A percentile compares a stretch with the other conserved stretches of the same genome.
Conservation (phyloP, 2,329 filamentous ascomycete species). For the Grosmannia clavigera region DNA sequence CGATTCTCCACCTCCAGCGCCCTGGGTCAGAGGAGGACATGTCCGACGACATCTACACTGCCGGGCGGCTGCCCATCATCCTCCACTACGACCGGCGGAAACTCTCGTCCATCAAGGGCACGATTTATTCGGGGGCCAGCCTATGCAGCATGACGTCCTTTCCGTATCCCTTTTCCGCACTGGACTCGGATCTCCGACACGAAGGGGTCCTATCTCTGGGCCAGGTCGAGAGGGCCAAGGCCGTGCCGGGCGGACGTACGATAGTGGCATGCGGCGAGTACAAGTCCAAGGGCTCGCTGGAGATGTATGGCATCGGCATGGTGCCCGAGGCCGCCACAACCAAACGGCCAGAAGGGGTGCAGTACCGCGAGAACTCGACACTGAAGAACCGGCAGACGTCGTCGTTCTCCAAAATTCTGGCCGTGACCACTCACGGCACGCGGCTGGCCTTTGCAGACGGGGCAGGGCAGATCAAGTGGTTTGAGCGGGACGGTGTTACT, state of each 20-base stretch:
- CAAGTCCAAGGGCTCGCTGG: slow-evolving; percentile 79
- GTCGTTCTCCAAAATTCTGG: slow-evolving; percentile 67
- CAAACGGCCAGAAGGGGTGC: neutral
- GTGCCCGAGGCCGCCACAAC: neutral
- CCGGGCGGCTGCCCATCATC: slow-evolving; percentile 78
- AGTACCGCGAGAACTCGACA: slow-evolving; percentile 30
- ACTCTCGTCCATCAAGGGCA: slow-evolving; percentile 65
- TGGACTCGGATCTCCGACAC: slow-evolving; percentile 46
- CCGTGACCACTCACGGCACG: slow-evolving; percentile 69
- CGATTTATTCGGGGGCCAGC: slow-evolving; percentile 72
- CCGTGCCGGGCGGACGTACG: slow-evolving; percentile 42
- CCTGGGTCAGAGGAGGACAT: slow-evolving; percentile 36
- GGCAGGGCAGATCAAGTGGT: slow-evolving; percentile 76
- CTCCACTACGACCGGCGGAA: slow-evolving; percentile 79
- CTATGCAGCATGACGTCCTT: slow-evolving; percentile 62
- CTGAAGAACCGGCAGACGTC: slow-evolving; percentile 77
- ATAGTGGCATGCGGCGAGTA: slow-evolving; percentile 81
- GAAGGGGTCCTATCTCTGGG: slow-evolving; percentile 42
- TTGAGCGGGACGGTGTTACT: slow-evolving; percentile 69
- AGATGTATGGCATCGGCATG: slow-evolving; percentile 59
- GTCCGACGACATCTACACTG: slow-evolving; percentile 75
- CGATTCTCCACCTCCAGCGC: slow-evolving; percentile 63
- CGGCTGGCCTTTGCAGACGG: slow-evolving; percentile 75
- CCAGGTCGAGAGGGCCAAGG: slow-evolving; percentile 41
- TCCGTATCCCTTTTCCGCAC: slow-evolving; percentile 52